Base-by-base conservation (phyloP, 345 rosid species). In the Ceriops decandra region DNA sequence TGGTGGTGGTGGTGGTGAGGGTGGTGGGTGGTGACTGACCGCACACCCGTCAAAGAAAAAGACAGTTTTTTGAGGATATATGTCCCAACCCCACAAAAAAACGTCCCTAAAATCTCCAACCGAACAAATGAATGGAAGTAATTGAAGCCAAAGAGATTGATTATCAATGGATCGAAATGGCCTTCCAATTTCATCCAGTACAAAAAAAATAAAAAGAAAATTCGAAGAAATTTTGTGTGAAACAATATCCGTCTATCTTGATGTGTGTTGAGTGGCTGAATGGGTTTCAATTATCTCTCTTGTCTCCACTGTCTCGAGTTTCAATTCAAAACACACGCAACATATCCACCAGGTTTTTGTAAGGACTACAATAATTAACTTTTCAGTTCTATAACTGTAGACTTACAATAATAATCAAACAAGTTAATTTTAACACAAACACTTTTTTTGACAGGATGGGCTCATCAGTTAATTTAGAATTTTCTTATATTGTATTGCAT, bases 121-220 rank as follows among this genome's bases (percentile, higher is more conserved):
- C 36, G 10, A 33, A 7, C 1, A 24, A 56, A 80, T 77, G 93
- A 78, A 82, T 80, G 90, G 88, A 85, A 77, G 87, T 11, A 78
- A 83, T 28, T 72, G 81, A 81, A 72, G 80, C 63, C n/a, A 67
- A 82, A 68, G 10, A 74, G 97, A 90, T 90, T 88, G 88, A 73
- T 83, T 71, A 78, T 84, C 82, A 77, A 68, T 86, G 98, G 98
- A 88, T 87, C 74, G 70, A 68, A 88, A 71, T 74, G 79, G 79
- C 31, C 5, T 64, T 53, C 52, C 62, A 72, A 30, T 51, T 63
- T 68, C 42, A 57, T 66, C 64, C 4, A 71, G 57, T 47, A 57
- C 30, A 2, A 28, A 28, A 28, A 28, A 51, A 75, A n/a, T n/a
- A 57, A 33, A 77, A 33, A 17, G 32, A 73, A 15, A 6, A 3